These are phyloP conservation scores for Skeletonema grethae DNA, from an alignment of 108 stramenopile species.

Conservation along the genomic window DNA sequence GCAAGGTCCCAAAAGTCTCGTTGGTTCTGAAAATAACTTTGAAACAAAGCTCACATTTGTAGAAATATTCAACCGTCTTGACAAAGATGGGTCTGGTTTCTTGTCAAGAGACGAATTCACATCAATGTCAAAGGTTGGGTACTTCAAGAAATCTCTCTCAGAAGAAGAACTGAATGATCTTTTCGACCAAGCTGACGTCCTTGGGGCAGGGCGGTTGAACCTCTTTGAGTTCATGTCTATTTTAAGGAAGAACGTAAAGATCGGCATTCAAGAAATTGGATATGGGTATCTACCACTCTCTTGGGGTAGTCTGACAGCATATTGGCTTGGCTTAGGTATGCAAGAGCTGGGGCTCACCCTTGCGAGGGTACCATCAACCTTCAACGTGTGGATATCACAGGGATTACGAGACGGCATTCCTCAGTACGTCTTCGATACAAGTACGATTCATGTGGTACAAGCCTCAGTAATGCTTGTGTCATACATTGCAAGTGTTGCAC, in stretches of 20 bases:
- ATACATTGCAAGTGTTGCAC: conserved; percentile 9
- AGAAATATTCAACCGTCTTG: conserved; percentile 45
- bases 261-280: conserved; percentile 33
- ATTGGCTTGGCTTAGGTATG: conserved; percentile 51
- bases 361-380: conserved; percentile 36
- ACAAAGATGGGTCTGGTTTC: conserved; percentile 32
- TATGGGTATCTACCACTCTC: conserved; percentile 52
- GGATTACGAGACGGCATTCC: conserved; percentile 18
- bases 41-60: conserved; percentile 42
- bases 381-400: conserved; percentile 15
- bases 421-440: conserved; percentile 11
- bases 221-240: conserved; percentile 51
- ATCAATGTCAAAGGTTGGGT: conserved; percentile 25
- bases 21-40: conserved; percentile 25
- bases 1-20: background rate
- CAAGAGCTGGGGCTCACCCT: conserved; percentile 42
- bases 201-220: conserved; percentile 29
- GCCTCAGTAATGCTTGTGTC: conserved; percentile 19
- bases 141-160: conserved; percentile 40
- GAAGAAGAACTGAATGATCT: conserved; percentile 20
- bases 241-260: conserved; percentile 37
- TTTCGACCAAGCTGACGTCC: conserved; percentile 36
- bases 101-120: conserved; percentile 35
- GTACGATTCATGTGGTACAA: conserved; percentile 29
- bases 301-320: conserved; percentile 49